Evolutionary conservation across 2,329 filamentous ascomycete genomes (phyloP), one percentile per base, ranked within the genome.

Genomic region (Fusarium foetens): DNA sequence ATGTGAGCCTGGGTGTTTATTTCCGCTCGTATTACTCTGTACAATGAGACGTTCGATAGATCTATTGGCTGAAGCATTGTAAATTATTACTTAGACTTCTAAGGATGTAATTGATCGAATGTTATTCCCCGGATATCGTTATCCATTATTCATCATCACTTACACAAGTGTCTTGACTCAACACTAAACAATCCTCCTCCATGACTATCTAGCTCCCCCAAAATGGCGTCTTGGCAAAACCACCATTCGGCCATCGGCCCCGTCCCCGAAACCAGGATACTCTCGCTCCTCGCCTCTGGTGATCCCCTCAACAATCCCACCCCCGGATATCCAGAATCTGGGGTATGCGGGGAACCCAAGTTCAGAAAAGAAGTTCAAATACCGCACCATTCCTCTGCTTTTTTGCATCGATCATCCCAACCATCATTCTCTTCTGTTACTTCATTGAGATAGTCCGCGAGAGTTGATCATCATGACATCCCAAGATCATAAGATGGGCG

Each of bases 271-370:
- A 61, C 69, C 36, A 25, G 58, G 68, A 54, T 41, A 41, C 52
- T 42, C 31, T 49, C 51, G 49, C 14, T 58, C 29, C 25, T 53
- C 38, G 36, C 45, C 21, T 45, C 59, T 72, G 70, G 57, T 49
- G 68, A 71, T 71, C 57, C 38, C 62, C 63, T 71, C 68, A 71
- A 70, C 45, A 54, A 49, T 42, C 58, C 69, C 58, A 54, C 69
- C 69, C 69, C 70, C 58, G 66, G 63, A 66, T 42, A 70, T 69
- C 41, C 41, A 39, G 33, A 72, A 73, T 67, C 70, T 59, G 70
- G 70, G 70, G 70, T 71, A 68, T 72, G 70, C 60, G 66, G 70
- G 70, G 70, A 63, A 68, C 10, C 23, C 45, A 27, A 16, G 19
- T 16, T 4, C 21, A 27, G 21, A n/a, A 12, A 31, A 38, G n/a